Base-by-base conservation (phyloP, 768 basidiomycete species). In the Pisolithus microcarpus region DNA sequence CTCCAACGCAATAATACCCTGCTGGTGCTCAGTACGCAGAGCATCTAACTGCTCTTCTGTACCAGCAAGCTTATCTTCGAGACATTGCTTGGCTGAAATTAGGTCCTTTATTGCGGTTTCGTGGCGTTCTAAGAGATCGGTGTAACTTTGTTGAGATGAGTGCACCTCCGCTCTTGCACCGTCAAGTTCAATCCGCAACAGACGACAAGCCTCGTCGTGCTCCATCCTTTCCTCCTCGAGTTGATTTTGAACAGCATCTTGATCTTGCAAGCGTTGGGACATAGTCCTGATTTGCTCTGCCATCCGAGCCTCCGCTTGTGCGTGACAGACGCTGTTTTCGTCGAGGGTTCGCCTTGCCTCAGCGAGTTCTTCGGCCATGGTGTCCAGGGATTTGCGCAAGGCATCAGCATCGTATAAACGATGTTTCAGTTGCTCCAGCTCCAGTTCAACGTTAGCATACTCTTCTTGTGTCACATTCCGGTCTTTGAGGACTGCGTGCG, bases 311-410 rank as follows among this genome's bases (percentile, higher is more conserved):
- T 75, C 55, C 6, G 60, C 58, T 40, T 63, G 65, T 5, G 66
- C 57, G 49, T 73, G 67, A 18, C 70, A 58, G n/a, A 54, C 62
- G 46, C 66, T 63, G n/a, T 63, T 59, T 8, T 70, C 68, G 30
- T 65, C 59, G 38, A 71, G 62, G 7, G 62, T 60, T 13, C 61
- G 62, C 51, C 64, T 68, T 10, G 73, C 61, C 31, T 69, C 62
- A 37, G 67, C 63, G 28, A 78, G 53, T 18, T 72, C 63, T 42
- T 59, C 61, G 38, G 62, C 62, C 28, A 61, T 66, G 28, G 70
- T 62, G 8, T 63, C 58, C n/a, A 78, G 64, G 37, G 62, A 73
- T 16, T 59, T 56, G 46, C 70, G 70, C 21, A 79, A 51, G 19
- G 67, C 59, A 43, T 76, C 72, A 48, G 65, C 61, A 34, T 68